Evolutionary conservation across 108 stramenopile species (phyloP).

Genomic region (Fragilaria crotonensis): DNA sequence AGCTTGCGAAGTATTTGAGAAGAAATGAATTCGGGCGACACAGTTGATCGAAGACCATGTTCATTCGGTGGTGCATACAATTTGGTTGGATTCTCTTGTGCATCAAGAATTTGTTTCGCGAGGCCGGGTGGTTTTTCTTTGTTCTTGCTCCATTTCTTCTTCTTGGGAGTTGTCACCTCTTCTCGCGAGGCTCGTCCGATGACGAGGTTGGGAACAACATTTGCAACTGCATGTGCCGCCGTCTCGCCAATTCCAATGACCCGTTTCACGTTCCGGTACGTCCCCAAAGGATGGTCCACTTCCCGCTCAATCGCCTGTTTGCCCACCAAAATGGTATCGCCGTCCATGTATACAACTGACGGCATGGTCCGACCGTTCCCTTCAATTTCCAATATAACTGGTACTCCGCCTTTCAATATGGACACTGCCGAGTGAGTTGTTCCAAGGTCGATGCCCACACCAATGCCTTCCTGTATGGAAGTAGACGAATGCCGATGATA

Average conservation of each 20-base stretch:
- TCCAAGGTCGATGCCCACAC: slow-evolving; percentile 89
- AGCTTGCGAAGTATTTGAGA: slow-evolving; percentile 64
- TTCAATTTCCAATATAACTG: slow-evolving; percentile 45
- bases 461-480: slow-evolving; percentile 42
- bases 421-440: slow-evolving; percentile 89
- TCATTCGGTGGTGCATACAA: slow-evolving; percentile 18
- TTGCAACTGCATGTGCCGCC: slow-evolving; percentile 26
- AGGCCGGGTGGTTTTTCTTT: slow-evolving; percentile 26
- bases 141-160: slow-evolving; percentile 30
- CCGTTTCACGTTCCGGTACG: slow-evolving; percentile 80
- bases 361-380: slow-evolving; percentile 55
- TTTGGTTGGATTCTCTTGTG: slow-evolving; percentile 45
- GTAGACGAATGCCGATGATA: too few relatives aligned
- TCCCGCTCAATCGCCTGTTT: slow-evolving; percentile 38
- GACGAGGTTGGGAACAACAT: slow-evolving; percentile 66
- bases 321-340: slow-evolving; percentile 35
- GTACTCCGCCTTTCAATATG: slow-evolving; percentile 46
- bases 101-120: slow-evolving; percentile 49
- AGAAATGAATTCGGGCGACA: slow-evolving; percentile 74
- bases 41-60: neutral
- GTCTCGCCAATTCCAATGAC: slow-evolving; percentile 68
- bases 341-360: slow-evolving; percentile 47
- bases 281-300: slow-evolving; percentile 19
- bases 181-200: slow-evolving; percentile 6
- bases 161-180: slow-evolving; percentile 20